Conservation (phyloP, 495 filamentous ascomycete species). For the Eremomyces bilateralis region DNA sequence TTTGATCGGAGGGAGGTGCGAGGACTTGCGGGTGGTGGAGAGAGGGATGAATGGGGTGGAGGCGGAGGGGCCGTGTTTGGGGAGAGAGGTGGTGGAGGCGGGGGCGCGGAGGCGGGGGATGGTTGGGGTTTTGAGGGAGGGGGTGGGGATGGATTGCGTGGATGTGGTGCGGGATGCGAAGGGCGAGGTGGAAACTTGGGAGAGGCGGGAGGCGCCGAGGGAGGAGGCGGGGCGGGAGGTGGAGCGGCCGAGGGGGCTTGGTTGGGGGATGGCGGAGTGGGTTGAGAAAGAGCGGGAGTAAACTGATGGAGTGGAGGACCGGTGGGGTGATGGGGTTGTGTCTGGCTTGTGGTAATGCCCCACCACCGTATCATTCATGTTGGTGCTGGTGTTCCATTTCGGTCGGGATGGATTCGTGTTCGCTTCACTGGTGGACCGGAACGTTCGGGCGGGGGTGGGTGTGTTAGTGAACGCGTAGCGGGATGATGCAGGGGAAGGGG, state of each 20-base stretch:
- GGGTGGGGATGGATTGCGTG: too few species aligned
- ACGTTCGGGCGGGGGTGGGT: constrained; percentile 20
- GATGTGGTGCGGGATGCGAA: too few species aligned
- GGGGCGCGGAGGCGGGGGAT: too few species aligned
- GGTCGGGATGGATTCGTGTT: constrained; percentile 33
- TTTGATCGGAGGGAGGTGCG: constrained; percentile 4
- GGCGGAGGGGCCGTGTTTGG: constrained; percentile 3
- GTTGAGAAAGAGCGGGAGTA: constrained; percentile 10
- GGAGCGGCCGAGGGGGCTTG: constrained; percentile 8
- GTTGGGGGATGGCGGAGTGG: constrained; percentile 11
- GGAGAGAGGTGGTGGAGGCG: constrained; percentile 4
- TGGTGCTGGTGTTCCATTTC: constrained; percentile 59
- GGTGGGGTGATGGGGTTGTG: constrained; percentile 38
- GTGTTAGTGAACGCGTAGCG: constrained; percentile 11
- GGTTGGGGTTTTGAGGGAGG: too few species aligned
- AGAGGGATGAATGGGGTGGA: constrained; percentile 7
- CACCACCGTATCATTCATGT: constrained; percentile 41
- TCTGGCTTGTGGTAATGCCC: constrained; percentile 50
- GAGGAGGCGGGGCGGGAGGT: constrained; percentile 5
- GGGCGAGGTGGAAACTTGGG: too few species aligned
- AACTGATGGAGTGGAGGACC: too few species aligned
- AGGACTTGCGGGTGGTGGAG: constrained; percentile 4
- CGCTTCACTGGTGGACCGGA: constrained; percentile 17
- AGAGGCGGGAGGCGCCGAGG: constrained; percentile 4
- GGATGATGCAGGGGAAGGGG: background rate